These are phyloP conservation scores for Moringa oleifera DNA, from an alignment of 345 rosid species.

Conservation along the genomic window DNA sequence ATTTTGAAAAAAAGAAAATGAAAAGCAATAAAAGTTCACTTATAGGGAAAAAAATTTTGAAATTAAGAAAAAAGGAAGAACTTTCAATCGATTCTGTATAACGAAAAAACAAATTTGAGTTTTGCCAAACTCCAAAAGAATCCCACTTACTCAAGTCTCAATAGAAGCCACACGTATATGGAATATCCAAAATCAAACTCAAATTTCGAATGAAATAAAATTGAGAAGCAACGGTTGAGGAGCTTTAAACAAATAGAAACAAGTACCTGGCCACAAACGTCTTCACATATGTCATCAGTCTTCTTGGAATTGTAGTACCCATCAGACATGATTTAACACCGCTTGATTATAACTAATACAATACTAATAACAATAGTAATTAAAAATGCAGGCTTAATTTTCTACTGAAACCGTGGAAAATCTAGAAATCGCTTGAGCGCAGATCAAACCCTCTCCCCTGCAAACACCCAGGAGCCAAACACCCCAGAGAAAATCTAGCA, in stretches of 20 bases:
- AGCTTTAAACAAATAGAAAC: neutral
- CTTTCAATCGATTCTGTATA: too few relatives aligned
- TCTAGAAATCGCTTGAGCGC: conserved; percentile 19
- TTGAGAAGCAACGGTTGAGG: neutral
- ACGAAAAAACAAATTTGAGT: too few relatives aligned
- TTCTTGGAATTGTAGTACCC: conserved; percentile 81
- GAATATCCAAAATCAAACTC: neutral
- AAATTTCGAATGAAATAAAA: neutral
- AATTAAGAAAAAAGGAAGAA: too few relatives aligned
- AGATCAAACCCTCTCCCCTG: conserved; percentile 16
- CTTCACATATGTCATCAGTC: conserved; percentile 72
- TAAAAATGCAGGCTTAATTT: conserved; percentile 6
- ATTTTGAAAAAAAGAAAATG: neutral
- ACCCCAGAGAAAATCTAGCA: conserved; percentile 10
- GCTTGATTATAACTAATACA: neutral
- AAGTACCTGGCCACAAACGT: conserved; percentile 77
- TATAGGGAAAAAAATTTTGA: too few relatives aligned
- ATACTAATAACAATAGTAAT: neutral
- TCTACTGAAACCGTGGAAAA: conserved; percentile 6
- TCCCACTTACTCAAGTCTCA: too few relatives aligned
- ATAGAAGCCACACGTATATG: too few relatives aligned
- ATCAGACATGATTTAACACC: conserved; percentile 47
- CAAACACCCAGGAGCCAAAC: conserved; percentile 3
- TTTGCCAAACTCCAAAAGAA: too few relatives aligned
- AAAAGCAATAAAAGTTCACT: too few relatives aligned